These are phyloP conservation scores for Pistacia vera DNA, from an alignment of 345 rosid genomes.

Conservation along the genomic window DNA sequence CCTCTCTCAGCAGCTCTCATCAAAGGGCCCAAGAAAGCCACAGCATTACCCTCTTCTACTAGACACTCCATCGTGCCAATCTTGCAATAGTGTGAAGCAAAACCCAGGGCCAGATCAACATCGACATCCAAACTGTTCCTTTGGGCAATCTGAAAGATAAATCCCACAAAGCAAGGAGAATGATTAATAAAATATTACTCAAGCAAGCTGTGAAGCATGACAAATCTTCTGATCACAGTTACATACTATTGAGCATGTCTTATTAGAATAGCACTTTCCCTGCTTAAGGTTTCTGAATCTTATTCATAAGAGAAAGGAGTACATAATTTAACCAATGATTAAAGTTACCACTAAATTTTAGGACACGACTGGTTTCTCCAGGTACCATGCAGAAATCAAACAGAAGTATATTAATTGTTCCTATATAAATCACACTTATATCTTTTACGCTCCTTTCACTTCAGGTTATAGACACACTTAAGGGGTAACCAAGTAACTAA, in stretches of 20 bases:
- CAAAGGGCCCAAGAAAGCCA: conserved; percentile 88
- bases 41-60: conserved; percentile 96
- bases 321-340: no score
- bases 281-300: not conserved
- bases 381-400: no score
- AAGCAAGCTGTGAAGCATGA: not conserved
- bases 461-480: not conserved
- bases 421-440: no score
- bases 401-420: not conserved
- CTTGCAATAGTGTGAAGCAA: conserved; percentile 92
- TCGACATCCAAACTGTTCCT: conserved; percentile 98
- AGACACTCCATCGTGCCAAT: conserved; percentile 96
- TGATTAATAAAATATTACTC: not conserved
- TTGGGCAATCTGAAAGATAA: conserved; percentile 74
- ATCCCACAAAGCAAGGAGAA: conserved; percentile 13
- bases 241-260: not conserved
- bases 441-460: not conserved
- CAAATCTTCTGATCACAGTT: not conserved
- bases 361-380: no score
- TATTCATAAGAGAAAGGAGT: not conserved
- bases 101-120: conserved; percentile 90
- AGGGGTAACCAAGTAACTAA: not conserved
- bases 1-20: conserved; percentile 99
- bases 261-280: not conserved
- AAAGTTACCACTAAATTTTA: no score